Evolutionary conservation across 2,329 filamentous ascomycete species (phyloP).

Genomic region (Dothidotthia symphoricarpi): DNA sequence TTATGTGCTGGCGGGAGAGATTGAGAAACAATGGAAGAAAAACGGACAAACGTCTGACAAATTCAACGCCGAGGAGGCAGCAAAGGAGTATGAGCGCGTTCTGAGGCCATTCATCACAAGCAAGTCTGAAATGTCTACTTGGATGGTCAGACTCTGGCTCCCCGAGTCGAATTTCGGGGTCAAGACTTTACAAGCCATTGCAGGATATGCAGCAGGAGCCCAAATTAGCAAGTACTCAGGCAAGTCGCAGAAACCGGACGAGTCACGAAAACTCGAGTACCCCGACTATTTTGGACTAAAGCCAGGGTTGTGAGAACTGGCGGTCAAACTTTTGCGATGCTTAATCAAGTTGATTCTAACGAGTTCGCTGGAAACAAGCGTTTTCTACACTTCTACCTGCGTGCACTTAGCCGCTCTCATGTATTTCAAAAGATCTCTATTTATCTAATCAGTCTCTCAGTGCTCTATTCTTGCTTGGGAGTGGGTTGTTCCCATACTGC

Average conservation of each 20-base stretch:
- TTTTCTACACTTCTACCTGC: too few relatives aligned
- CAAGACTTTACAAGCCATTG: not conserved
- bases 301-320: not conserved
- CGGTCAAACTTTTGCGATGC: too few relatives aligned
- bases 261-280: not conserved
- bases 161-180: not conserved
- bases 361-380: too few relatives aligned
- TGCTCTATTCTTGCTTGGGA: too few relatives aligned
- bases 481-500: too few relatives aligned
- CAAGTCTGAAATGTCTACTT: not conserved
- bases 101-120: not conserved
- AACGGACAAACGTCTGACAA: not conserved
- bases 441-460: too few relatives aligned
- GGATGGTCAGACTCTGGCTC: not conserved
- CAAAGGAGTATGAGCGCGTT: not conserved
- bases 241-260: not conserved
- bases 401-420: too few relatives aligned
- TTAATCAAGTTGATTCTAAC: too few relatives aligned
- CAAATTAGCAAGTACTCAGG: not conserved
- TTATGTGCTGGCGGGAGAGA: constrained; percentile 39
- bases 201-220: not conserved
- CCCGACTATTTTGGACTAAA: not conserved
- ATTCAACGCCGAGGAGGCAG: not conserved
- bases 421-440: too few relatives aligned
- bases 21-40: constrained; percentile 7